Evolutionary conservation across 352 stramenopile species (phyloP).

Genomic region (Plasmopara viticola): DNA sequence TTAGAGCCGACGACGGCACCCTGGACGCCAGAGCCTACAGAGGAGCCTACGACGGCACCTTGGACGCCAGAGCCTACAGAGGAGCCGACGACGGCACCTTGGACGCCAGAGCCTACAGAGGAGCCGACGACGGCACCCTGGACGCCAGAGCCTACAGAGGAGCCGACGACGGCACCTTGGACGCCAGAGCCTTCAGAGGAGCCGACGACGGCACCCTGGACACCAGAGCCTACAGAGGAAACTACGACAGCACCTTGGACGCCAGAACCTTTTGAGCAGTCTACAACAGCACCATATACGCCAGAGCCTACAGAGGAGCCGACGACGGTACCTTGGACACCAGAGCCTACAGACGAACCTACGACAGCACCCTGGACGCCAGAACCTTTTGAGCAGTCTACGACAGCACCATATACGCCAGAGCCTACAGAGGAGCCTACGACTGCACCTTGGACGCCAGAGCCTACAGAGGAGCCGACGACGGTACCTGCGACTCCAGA

Average conservation of each 20-base stretch:
- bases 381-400: background rate
- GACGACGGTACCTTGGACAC: background rate
- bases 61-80: background rate
- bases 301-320: background rate
- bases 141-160: background rate
- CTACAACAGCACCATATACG: background rate
- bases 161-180: background rate
- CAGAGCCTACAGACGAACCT: background rate
- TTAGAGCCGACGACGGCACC: background rate
- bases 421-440: background rate
- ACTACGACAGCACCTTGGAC: background rate
- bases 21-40: background rate
- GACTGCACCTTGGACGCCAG: background rate
- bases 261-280: no score
- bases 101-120: constrained; percentile 1
- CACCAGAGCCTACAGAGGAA: background rate
- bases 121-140: background rate
- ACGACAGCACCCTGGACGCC: background rate
- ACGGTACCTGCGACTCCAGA: background rate
- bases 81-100: background rate
- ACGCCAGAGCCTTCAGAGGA: constrained; percentile 1
- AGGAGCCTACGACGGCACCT: background rate
- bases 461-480: no score
- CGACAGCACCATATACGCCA: background rate
- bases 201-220: constrained; percentile 1